Conservation (phyloP, 2,329 filamentous ascomycete genomes). For the Aspergillus uvarum region DNA sequence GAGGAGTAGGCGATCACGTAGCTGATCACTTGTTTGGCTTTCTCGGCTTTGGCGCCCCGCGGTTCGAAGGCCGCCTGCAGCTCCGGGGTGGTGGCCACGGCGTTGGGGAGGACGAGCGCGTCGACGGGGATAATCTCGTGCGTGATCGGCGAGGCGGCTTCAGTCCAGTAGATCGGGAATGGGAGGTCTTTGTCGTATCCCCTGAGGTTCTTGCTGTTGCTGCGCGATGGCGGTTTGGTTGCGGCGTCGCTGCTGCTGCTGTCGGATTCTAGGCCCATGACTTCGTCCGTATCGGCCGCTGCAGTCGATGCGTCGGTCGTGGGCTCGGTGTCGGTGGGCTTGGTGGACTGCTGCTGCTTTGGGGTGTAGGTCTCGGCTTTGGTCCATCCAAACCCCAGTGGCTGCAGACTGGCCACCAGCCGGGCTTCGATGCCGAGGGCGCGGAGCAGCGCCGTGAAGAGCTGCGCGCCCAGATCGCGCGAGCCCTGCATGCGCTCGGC, state of each 20-base stretch:
- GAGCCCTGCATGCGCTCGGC: constrained; percentile 76
- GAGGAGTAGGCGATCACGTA: constrained; percentile 81
- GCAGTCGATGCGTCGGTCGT: neutral
- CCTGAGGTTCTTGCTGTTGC: constrained; percentile 35
- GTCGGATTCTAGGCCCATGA: constrained; percentile 22
- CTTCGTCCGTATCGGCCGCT: constrained; percentile 13
- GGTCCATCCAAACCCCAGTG: constrained; percentile 85
- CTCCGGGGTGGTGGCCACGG: constrained; percentile 71
- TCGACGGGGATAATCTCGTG: constrained; percentile 79
- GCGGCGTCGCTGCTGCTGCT: constrained; percentile 23
- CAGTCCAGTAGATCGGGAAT: constrained; percentile 90
- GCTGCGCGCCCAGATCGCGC: constrained; percentile 80
- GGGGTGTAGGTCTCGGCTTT: constrained; percentile 75
- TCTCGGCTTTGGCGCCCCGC: constrained; percentile 77
- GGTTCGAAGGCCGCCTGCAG: constrained; percentile 75
- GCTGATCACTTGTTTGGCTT: constrained; percentile 82
- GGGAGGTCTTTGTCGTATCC: constrained; percentile 73
- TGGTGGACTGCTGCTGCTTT: neutral
- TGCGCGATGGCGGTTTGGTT: constrained; percentile 6
- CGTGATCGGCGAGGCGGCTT: constrained; percentile 79
- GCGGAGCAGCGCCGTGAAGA: constrained; percentile 83
- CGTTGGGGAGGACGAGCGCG: constrained; percentile 63
- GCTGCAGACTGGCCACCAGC: constrained; percentile 81
- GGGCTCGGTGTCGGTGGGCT: constrained; percentile 1
- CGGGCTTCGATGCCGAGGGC: constrained; percentile 79